Evolutionary conservation across 768 basidiomycete genomes (phyloP), one percentile per base, ranked within the genome.

Genomic region (Phylloporus rhodoxanthus): DNA sequence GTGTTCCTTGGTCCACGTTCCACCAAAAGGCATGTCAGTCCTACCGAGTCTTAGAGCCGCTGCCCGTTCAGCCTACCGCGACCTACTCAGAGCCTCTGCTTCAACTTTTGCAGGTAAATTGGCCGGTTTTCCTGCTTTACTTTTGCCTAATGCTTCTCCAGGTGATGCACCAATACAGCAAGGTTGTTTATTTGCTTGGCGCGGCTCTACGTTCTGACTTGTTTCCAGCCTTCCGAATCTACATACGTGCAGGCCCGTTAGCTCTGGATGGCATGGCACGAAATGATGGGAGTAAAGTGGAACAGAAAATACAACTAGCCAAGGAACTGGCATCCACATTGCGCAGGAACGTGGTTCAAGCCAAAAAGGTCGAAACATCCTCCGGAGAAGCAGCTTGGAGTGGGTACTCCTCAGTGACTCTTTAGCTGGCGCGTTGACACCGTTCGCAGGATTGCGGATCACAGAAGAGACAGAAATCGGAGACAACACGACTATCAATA

Each of bases 331-430:
- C 92, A 4, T 62, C 72, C 20, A 80, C 89, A 30, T 63, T 97
- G 51, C 75, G 86, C 53, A 80, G 72, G 65, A 97, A 98, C 64
- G 74, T 98, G 38, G 92, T 91, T 1, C 94, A 97, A 66, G 94
- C 82, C 2, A 67, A 70, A 38, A 78, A 71, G 58, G 72, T 80
- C 9, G 48, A 68, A 15, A 62, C 61, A n/a, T 56, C 57, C 23
- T 48, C 58, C 3, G 61, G 67, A 51, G 62, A 70, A 28, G 80
- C 78, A 25, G 71, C 76, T 26, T 88, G 82, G 77, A 78, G 85
- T 87, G 63, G 54, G 79, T 61, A 17, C 15, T 15, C 17, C 6
- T 9, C 1, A 41, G 15, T 8, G 10, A 36, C 23, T 44, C 17
- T 26, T 7, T 15, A 23, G 3, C 8, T 8, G 15, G 15, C 23